Base-by-base conservation (phyloP, 768 basidiomycete genomes). In the Hericium rajendrae region DNA sequence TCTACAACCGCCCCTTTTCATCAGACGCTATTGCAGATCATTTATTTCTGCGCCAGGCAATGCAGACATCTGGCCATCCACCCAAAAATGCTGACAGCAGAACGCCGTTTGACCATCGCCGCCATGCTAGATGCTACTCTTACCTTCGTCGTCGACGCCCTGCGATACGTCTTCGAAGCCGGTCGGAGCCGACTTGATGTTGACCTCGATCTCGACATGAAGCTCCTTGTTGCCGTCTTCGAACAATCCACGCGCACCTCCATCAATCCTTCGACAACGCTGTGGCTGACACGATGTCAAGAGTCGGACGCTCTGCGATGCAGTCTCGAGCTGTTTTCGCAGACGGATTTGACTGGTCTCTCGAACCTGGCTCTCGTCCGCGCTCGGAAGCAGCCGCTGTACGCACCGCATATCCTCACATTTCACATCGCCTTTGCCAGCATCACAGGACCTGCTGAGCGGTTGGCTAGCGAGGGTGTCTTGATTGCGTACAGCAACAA, bases 361-460 rank as follows among this genome's bases (percentile, higher is more conserved):
- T 82, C 86, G 12, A 85, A 90, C 61, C 68, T 88, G 1, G 73
- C 81, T 2, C 71, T 85, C 10, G 77, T 89, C 16, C 74, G 86
- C 20, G 65, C 78, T 1, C 80, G 81, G 48, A 85, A 84, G 55
- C 76, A 81, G 66, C 80, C 88, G 12, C 71, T 88, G 26, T 91
- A 91, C 65, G 77, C 86, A 0, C 83, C 87, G 0, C 86, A 90
- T 63, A 74, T 95, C 57, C 80, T 97, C 55, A 74, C 86, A 32
- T 90, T 97, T 73, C 92, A 95, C 66, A 86, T 93, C 75, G 82
- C 89, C 0, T 72, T 97, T 18, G 90, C 88, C 15, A 82, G 82
- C 57, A 78, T 88, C 54, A 81, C 85, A 0, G 77, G 81, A 1
- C 85, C 90, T 0, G 92, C 94, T 0, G 93, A 95, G 68, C 75